phyloP scores from a whole-genome alignment of 1,284 basidiomycete genomes.

The Rhizoctonia solani region DNA sequence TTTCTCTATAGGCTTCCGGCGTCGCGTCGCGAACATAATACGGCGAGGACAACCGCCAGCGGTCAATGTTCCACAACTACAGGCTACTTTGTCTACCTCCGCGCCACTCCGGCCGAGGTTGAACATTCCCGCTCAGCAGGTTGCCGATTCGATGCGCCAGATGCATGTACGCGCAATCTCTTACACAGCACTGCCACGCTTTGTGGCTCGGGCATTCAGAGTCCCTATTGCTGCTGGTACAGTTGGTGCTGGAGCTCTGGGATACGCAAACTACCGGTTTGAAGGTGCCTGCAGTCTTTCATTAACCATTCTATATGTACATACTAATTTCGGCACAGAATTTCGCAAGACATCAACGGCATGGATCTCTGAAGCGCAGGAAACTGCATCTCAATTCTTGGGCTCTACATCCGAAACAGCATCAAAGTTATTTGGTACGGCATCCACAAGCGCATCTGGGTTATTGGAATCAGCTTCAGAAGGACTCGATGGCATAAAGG shows the following conservation, averaged over 20 bases:
- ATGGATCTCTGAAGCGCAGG: conserved; percentile 68
- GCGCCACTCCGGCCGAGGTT: conserved; percentile 19
- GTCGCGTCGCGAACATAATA: conserved; percentile 27
- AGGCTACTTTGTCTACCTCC: conserved; percentile 16
- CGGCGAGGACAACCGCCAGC: conserved; percentile 11
- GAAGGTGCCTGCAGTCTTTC: conserved; percentile 65
- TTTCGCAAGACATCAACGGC: conserved; percentile 66
- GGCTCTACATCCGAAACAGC: conserved; percentile 62
- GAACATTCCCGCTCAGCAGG: conserved; percentile 17
- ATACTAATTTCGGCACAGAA: conserved; percentile 52
- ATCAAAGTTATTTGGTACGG: conserved; percentile 30
- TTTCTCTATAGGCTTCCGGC: conserved; percentile 25
- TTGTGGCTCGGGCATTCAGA: conserved; percentile 80
- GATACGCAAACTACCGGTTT: conserved; percentile 92
- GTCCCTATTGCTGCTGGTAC: conserved; percentile 85
- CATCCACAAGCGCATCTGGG: conserved; percentile 14
- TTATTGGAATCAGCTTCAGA: conserved; percentile 16
- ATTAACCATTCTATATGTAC: background rate
- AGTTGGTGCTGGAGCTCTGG: conserved; percentile 85
- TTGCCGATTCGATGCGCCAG: conserved; percentile 37
- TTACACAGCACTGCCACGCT: conserved; percentile 80
- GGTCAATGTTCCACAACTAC: background rate
- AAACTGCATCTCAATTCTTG: conserved; percentile 66
- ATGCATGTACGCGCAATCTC: conserved; percentile 77
- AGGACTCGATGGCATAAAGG: conserved; percentile 60